A percentile compares a stretch with the other conserved stretches of the same genome.
These are phyloP conservation scores for Leccinum uliginosum DNA, from an alignment of 768 basidiomycete genomes.

Conservation along the genomic window DNA sequence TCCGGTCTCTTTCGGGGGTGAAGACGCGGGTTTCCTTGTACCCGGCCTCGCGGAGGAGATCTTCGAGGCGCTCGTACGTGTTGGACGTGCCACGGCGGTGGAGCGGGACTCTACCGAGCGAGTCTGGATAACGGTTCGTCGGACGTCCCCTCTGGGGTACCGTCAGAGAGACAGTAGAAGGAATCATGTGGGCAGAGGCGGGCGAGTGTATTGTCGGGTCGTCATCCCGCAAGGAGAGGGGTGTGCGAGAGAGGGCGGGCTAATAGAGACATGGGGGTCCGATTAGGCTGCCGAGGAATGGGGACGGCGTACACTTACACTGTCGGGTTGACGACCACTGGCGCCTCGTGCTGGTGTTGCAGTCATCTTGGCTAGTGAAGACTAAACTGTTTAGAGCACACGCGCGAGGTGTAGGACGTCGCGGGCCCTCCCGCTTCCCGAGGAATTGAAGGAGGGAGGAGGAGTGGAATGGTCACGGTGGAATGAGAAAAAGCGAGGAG, in stretches of 20 bases:
- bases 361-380: slow-evolving; percentile 15
- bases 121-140: slow-evolving; percentile 50
- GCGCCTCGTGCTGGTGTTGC: slow-evolving; percentile 8
- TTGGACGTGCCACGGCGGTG: slow-evolving; percentile 76
- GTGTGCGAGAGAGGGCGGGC: slow-evolving; percentile 5
- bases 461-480: not conserved
- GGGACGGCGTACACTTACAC: slow-evolving; percentile 12
- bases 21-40: slow-evolving; percentile 91
- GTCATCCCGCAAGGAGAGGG: slow-evolving; percentile 7
- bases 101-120: slow-evolving; percentile 64
- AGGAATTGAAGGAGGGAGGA: not conserved
- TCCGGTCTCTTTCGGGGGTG: slow-evolving; percentile 74
- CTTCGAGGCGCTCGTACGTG: slow-evolving; percentile 81
- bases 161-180: slow-evolving; percentile 34
- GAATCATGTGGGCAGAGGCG: slow-evolving; percentile 1
- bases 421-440: slow-evolving; percentile 3
- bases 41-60: slow-evolving; percentile 80
- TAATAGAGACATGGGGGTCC: slow-evolving; percentile 6
- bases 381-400: not conserved
- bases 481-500: not conserved
- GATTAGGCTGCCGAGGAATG: slow-evolving; percentile 8
- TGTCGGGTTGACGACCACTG: slow-evolving; percentile 10
- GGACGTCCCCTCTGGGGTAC: slow-evolving; percentile 42
- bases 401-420: slow-evolving; percentile 5
- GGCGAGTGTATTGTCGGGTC: slow-evolving; percentile 7